Evolutionary conservation across 352 stramenopile genomes (phyloP), one percentile per base, ranked within the genome.

Genomic region (Globisporangium acanthophoron): DNA sequence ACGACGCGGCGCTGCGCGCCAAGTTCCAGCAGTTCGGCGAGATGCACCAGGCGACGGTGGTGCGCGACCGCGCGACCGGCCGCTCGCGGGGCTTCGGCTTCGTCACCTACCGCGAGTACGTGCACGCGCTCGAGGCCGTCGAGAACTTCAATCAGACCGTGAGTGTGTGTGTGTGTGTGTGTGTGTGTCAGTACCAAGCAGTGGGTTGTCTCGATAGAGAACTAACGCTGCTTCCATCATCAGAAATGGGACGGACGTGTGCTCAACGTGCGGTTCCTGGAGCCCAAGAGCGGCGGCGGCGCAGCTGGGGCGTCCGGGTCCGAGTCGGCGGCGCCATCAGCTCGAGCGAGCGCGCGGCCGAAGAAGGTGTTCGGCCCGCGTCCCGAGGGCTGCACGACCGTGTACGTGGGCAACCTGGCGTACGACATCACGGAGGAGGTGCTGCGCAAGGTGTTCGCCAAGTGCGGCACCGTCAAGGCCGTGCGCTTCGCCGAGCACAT

Each of bases 321-420:
- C 21, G 21, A 24, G 21, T 24, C 21, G 21, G 21, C 21, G 1
- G 21, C 21, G 21, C 21, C 21, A 24, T 24, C 56, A 20, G 40
- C 59, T 3, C 57, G 53, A 13, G 56, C 21, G 41, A 60, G 46
- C 18, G 41, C 47, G 13, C 61, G 63, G 2, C 70, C 77, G 1
- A 60, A 62, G 6, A 88, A 90, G 54, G 73, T 82, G 21, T 71
- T 91, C 54, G 80, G 78, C 0, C 80, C 77, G 3, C 72, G 78
- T 44, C 93, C 93, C 0, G 71, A 92, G 50, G 78, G 78, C 12
- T 99, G 96, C 69, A 87, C 76, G 31, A 97, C 84, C 15, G 65
- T 99, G 12, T 98, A 98, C 73, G 92, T 98, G 3, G 89, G 93
- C 45, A 99, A 99, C 71, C 68, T 99, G 59, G 88, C 96, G 2